Percentiles rank a stretch among this genome's conserved stretches.
Conservation (phyloP, 768 basidiomycete genomes). For the Termitomyces titanicus region DNA sequence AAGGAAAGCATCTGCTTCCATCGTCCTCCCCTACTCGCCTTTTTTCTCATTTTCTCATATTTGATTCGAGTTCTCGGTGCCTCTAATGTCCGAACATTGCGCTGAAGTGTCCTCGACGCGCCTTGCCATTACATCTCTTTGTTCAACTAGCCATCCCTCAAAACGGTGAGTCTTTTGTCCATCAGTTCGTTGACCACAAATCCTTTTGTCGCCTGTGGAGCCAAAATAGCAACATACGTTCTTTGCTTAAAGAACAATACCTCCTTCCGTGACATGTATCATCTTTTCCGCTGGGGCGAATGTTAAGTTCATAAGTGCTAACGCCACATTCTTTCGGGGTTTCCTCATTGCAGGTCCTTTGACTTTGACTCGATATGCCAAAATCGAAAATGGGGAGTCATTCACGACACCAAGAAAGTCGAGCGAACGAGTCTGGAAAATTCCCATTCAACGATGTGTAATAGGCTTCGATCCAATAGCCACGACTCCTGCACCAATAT, state of each 20-base stretch:
- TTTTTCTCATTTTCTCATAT: background rate
- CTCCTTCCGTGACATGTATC: background rate
- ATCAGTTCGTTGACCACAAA: background rate
- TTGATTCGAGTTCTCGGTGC: too few species aligned
- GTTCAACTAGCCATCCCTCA: background rate
- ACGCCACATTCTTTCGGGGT: conserved; percentile 9
- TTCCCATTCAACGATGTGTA: background rate
- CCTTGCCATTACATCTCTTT: background rate
- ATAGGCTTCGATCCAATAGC: background rate
- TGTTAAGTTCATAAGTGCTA: background rate
- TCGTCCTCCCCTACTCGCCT: background rate
- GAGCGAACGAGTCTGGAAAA: background rate
- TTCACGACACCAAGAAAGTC: background rate
- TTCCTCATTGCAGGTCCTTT: background rate
- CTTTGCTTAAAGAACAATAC: background rate
- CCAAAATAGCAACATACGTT: background rate
- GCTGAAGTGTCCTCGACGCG: background rate
- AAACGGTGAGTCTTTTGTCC: conserved; percentile 1
- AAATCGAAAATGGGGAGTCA: background rate
- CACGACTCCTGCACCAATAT: background rate
- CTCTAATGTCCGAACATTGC: background rate
- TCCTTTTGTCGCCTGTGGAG: background rate
- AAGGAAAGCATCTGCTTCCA: background rate
- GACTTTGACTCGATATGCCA: background rate
- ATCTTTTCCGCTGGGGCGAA: background rate